Percentiles rank a stretch among this genome's conserved stretches.
Evolutionary conservation across 768 basidiomycete genomes (phyloP).

Genomic region (Trichaptum fuscoviolaceum): DNA sequence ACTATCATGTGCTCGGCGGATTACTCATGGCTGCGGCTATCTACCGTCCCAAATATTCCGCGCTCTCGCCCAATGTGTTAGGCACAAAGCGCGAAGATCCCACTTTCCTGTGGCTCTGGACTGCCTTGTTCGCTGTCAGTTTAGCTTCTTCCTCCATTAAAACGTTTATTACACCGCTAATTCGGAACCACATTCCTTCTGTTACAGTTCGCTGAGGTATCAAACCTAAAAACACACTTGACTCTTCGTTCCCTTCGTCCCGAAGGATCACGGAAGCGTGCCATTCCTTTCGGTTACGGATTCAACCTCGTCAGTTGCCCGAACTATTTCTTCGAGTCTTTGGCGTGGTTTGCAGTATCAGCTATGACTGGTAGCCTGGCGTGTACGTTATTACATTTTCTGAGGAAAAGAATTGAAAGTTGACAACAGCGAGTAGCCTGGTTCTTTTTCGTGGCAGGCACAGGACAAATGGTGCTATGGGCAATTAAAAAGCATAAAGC

Average conservation of each 20-base stretch:
- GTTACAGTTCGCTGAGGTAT: constrained; percentile 71
- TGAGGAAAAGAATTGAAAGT: not conserved
- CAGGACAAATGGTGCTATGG: constrained; percentile 77
- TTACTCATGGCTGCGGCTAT: constrained; percentile 72
- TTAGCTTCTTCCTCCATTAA: not conserved
- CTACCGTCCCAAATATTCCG: constrained; percentile 77
- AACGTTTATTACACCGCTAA: constrained; percentile 2
- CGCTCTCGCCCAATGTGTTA: constrained; percentile 53
- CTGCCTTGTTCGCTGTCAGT: constrained; percentile 73
- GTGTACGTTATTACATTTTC: constrained; percentile 41
- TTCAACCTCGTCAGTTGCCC: constrained; percentile 85
- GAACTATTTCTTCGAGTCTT: constrained; percentile 89
- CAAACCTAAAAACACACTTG: constrained; percentile 80
- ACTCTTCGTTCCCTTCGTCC: constrained; percentile 83
- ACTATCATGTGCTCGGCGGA: constrained; percentile 84
- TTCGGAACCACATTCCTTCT: constrained; percentile 4
- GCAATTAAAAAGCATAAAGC: constrained; percentile 83
- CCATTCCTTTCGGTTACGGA: constrained; percentile 90
- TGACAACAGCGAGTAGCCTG: constrained; percentile 34
- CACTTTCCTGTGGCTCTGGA: constrained; percentile 59
- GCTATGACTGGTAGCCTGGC: constrained; percentile 74
- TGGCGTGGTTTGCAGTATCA: constrained; percentile 69
- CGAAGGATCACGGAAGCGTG: constrained; percentile 66
- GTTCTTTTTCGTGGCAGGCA: constrained; percentile 59
- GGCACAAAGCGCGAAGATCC: constrained; percentile 62